Evolutionary conservation across 306 rosid species (phyloP).

Genomic region (Rosa lucieae): DNA sequence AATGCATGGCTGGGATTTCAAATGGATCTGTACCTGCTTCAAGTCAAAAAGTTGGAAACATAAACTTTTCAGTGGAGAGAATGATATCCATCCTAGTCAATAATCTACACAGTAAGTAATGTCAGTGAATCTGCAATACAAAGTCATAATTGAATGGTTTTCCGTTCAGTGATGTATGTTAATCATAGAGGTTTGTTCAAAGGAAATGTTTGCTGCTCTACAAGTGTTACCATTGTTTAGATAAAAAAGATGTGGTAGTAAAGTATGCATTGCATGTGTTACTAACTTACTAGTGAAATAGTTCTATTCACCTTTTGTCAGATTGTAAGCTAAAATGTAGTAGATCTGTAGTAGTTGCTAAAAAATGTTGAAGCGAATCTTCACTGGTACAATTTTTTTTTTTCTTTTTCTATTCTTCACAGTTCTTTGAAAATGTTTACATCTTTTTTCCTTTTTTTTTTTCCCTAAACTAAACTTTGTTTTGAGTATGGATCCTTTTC

Average conservation of each 20-base stretch:
- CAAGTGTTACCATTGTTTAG: neutral
- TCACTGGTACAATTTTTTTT: neutral
- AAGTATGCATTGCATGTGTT: neutral
- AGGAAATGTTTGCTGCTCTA: neutral
- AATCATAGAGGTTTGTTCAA: neutral
- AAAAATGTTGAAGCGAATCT: neutral
- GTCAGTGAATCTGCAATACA: slow-evolving; percentile 19
- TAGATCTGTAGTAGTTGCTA: neutral
- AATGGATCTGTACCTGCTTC: slow-evolving; percentile 62
- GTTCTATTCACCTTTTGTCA: neutral
- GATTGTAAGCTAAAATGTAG: neutral
- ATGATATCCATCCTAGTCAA: slow-evolving; percentile 91
- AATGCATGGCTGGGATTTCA: slow-evolving; percentile 61
- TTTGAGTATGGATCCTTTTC: neutral
- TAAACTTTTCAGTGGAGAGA: slow-evolving; percentile 90
- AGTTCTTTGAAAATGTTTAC: neutral
- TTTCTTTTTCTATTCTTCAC: neutral
- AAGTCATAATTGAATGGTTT: neutral
- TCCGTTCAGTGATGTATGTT: neutral
- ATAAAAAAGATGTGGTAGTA: neutral
- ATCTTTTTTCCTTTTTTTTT: neutral
- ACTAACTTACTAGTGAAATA: neutral
- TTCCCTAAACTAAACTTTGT: neutral
- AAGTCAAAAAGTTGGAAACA: slow-evolving; percentile 83
- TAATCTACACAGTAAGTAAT: slow-evolving; percentile 86